These are phyloP conservation scores for Phytophthora cryptogea DNA, from an alignment of 352 stramenopile genomes.

Conservation along the genomic window DNA sequence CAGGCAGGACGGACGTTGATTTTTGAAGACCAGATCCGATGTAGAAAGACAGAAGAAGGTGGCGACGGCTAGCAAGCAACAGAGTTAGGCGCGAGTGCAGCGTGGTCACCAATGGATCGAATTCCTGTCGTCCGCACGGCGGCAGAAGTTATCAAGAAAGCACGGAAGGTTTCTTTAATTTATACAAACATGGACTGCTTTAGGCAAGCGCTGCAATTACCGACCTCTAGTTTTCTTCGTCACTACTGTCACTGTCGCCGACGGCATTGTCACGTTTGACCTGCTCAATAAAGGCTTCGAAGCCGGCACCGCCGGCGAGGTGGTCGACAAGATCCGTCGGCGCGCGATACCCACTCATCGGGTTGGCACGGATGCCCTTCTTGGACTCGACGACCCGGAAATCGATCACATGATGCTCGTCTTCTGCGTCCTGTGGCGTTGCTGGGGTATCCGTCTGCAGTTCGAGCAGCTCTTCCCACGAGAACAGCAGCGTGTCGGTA, in stretches of 20 bases:
- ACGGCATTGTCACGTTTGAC: slow-evolving; percentile 76
- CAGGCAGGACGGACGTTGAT: slow-evolving; percentile 27
- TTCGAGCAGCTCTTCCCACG: slow-evolving; percentile 86
- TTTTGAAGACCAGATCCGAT: slow-evolving; percentile 38
- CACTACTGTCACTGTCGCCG: slow-evolving; percentile 28
- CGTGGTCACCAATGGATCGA: slow-evolving; percentile 9
- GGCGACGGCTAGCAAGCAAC: slow-evolving; percentile 2
- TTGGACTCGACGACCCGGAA: slow-evolving; percentile 82
- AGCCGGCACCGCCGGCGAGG: slow-evolving; percentile 64
- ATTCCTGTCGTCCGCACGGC: slow-evolving; percentile 13
- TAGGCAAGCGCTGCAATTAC: slow-evolving; percentile 27
- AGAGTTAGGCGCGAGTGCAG: background rate
- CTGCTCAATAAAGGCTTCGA: slow-evolving; percentile 84
- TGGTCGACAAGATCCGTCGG: slow-evolving; percentile 87
- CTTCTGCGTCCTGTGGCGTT: slow-evolving; percentile 32
- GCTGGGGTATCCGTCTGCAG: slow-evolving; percentile 19
- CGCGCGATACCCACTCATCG: slow-evolving; percentile 78
- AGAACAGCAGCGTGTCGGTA: slow-evolving; percentile 95
- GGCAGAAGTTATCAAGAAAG: slow-evolving; percentile 18
- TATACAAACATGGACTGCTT: slow-evolving; percentile 34
- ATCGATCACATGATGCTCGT: slow-evolving; percentile 62
- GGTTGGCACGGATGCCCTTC: slow-evolving; percentile 64
- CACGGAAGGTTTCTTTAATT: slow-evolving; percentile 34
- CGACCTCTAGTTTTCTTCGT: slow-evolving; percentile 32
- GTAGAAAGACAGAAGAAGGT: slow-evolving; percentile 24